A percentile compares a stretch with the other conserved stretches of the same genome.
These are phyloP conservation scores for Mycena alexandri DNA, from an alignment of 768 basidiomycete genomes.

Conservation along the genomic window DNA sequence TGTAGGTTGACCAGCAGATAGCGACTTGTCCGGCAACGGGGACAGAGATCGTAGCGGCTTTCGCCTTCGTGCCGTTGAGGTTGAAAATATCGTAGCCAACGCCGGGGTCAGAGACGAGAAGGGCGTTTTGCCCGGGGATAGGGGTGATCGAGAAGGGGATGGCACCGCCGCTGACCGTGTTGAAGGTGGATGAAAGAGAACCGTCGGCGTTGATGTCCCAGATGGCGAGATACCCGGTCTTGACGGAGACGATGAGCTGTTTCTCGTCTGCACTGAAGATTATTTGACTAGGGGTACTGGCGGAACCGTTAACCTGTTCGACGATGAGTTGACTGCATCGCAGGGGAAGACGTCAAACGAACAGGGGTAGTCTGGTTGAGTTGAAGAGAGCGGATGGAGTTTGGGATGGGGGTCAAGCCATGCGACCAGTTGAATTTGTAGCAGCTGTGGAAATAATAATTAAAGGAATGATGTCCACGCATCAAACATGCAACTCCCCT, in stretches of 20 bases:
- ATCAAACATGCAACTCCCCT: conserved; percentile 39
- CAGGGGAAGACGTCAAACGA: conserved; percentile 29
- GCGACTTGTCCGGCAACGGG: conserved; percentile 37
- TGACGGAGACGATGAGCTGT: too few relatives aligned
- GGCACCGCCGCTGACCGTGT: conserved; percentile 44
- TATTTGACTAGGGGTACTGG: conserved; percentile 41
- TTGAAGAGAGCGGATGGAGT: conserved; percentile 47
- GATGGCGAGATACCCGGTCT: too few relatives aligned
- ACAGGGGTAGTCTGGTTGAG: conserved; percentile 37
- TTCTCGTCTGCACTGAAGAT: conserved; percentile 49
- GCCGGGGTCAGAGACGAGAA: conserved; percentile 24
- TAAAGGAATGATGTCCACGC: not conserved
- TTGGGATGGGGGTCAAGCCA: too few relatives aligned
- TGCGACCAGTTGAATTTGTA: too few relatives aligned
- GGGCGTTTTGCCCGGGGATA: conserved; percentile 20
- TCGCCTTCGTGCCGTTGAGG: too few relatives aligned
- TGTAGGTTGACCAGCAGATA: conserved; percentile 40
- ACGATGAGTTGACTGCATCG: not conserved
- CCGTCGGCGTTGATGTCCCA: too few relatives aligned
- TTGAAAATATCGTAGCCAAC: conserved; percentile 33
- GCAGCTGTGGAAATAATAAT: conserved; percentile 7
- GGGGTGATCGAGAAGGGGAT: conserved; percentile 48
- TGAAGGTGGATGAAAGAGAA: too few relatives aligned
- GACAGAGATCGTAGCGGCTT: too few relatives aligned
- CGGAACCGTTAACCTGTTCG: conserved; percentile 33